phyloP scores from a whole-genome alignment of 768 basidiomycete species.

The Xerocomellus amylosporus region DNA sequence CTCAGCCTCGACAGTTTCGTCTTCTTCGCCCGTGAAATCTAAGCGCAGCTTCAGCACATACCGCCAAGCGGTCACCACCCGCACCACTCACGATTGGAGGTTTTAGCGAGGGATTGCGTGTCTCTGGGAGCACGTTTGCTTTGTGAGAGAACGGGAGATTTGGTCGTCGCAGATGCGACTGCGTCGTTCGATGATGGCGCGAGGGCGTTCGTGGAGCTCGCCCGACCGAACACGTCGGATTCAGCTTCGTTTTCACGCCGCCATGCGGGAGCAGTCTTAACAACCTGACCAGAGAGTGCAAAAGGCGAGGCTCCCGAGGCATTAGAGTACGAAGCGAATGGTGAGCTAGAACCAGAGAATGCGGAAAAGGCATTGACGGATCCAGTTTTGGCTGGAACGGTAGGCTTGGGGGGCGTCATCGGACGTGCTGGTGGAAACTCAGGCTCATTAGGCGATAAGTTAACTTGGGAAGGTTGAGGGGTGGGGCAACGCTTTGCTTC shows the following conservation, averaged over 20 bases:
- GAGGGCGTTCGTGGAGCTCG: conserved; percentile 6
- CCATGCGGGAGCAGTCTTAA: conserved; percentile 28
- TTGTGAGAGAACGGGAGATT: neutral
- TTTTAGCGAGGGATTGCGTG: conserved; percentile 3
- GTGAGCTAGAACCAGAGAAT: conserved; percentile 36
- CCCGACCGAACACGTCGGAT: conserved; percentile 9
- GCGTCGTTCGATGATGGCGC: conserved; percentile 23
- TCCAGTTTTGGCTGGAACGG: conserved; percentile 4
- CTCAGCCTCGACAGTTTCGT: conserved; percentile 54
- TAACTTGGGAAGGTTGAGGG: conserved; percentile 5
- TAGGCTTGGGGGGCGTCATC: conserved; percentile 13
- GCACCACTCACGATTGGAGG: conserved; percentile 16
- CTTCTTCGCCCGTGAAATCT: conserved; percentile 61
- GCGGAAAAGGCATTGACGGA: conserved; percentile 37
- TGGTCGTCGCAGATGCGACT: neutral
- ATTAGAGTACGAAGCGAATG: conserved; percentile 33
- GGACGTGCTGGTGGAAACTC: conserved; percentile 9
- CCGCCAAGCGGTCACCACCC: neutral
- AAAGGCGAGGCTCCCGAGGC: conserved; percentile 25
- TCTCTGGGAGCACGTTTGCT: neutral
- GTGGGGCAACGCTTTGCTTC: conserved; percentile 10
- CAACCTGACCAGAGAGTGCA: conserved; percentile 12
- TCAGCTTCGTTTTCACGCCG: conserved; percentile 9
- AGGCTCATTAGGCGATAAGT: conserved; percentile 5
- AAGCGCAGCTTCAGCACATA: neutral